Percentiles rank a stretch among this genome's conserved stretches.
phyloP scores from a whole-genome alignment of 805 yeast genomes.

The Myxozyma vanderwaltii region DNA sequence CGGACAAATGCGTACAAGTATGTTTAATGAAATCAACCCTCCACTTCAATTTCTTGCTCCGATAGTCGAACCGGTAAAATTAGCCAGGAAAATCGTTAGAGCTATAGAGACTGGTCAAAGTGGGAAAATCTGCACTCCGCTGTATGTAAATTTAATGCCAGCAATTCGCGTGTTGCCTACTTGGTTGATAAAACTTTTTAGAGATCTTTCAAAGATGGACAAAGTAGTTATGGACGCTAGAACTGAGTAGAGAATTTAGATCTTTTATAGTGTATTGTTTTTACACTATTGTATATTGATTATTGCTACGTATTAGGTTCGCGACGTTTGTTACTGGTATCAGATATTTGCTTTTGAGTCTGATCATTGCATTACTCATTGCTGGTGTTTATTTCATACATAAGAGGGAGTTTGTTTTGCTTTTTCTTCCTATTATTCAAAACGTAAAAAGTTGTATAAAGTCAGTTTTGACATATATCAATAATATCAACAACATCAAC shows the following conservation, averaged over 20 bases:
- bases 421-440: no score
- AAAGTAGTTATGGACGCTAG: slow-evolving; percentile 34
- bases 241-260: no score
- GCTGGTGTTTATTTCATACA: no score
- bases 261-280: no score
- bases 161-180: slow-evolving; percentile 70
- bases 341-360: no score
- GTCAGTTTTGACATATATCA: no score
- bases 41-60: slow-evolving; percentile 83
- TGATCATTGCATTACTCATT: no score
- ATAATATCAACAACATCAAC: no score
- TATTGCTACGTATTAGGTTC: not conserved
- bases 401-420: no score
- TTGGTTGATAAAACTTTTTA: slow-evolving; percentile 59
- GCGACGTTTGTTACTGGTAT: no score
- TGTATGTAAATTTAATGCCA: slow-evolving; percentile 76
- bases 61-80: slow-evolving; percentile 65
- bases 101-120: slow-evolving; percentile 62
- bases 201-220: slow-evolving; percentile 73
- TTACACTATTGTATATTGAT: not conserved
- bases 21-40: slow-evolving; percentile 74
- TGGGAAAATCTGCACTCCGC: slow-evolving; percentile 72
- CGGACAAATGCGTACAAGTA: slow-evolving; percentile 72
- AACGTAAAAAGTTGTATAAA: no score
- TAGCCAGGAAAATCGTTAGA: slow-evolving; percentile 60